Conservation (phyloP, 2,329 filamentous ascomycete genomes). For the Fragosphaeria purpurea region DNA sequence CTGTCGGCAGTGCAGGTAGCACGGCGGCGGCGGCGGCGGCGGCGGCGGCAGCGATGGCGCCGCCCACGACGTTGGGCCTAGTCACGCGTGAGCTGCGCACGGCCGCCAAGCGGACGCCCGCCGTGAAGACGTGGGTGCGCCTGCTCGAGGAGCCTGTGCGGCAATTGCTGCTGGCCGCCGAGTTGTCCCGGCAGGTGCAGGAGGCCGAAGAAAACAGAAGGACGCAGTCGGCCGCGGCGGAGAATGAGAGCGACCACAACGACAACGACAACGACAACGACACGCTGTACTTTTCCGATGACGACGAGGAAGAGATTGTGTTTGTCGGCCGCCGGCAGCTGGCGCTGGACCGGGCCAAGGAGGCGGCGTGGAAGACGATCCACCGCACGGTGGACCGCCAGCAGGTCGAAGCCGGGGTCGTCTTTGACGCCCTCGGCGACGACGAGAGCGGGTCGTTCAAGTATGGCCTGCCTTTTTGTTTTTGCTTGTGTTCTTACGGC, state of each 20-base stretch:
- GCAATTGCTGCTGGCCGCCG: constrained; percentile 54
- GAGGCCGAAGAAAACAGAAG: constrained; percentile 10
- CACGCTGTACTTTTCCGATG: constrained; percentile 31
- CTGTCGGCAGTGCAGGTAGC: no score
- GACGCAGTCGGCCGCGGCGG: not conserved
- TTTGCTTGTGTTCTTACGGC: not conserved
- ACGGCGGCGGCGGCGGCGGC: not conserved
- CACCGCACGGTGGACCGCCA: constrained; percentile 46
- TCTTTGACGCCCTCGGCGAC: constrained; percentile 70
- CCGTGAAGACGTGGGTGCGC: constrained; percentile 69
- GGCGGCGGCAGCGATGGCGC: constrained; percentile 16
- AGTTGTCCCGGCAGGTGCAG: constrained; percentile 31
- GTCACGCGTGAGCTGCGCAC: constrained; percentile 74
- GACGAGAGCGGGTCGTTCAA: constrained; percentile 74
- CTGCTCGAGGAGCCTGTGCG: constrained; percentile 79
- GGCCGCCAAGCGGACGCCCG: constrained; percentile 69
- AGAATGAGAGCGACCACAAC: constrained; percentile 24
- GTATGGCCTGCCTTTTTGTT: constrained; percentile 37
- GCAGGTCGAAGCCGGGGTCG: constrained; percentile 51
- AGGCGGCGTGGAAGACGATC: constrained; percentile 39
- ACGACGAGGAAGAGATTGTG: constrained; percentile 89
- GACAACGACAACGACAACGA: constrained; percentile 28
- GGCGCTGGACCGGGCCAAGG: constrained; percentile 14
- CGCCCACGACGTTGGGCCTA: constrained; percentile 30
- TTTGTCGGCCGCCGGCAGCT: constrained; percentile 59